Evolutionary conservation across 1,139 yeast genomes (phyloP).

Genomic region (Tardiomyces depauwii): DNA sequence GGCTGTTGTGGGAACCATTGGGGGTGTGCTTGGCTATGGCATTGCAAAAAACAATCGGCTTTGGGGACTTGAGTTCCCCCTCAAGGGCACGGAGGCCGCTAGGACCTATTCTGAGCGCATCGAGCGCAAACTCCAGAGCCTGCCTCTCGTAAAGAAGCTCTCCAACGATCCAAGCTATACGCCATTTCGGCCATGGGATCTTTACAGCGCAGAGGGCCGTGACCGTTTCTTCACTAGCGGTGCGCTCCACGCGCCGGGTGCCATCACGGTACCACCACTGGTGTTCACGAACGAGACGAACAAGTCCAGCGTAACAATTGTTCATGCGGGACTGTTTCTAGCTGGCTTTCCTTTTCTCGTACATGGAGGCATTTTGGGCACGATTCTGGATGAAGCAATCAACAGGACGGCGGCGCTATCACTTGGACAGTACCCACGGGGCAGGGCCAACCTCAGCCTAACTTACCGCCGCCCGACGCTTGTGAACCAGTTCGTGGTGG

Average conservation of each 20-base stretch:
- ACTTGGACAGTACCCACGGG: constrained; percentile 18
- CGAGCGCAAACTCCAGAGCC: not conserved
- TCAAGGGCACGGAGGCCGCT: not conserved
- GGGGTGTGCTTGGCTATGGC: too few species aligned
- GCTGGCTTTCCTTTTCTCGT: constrained; percentile 83
- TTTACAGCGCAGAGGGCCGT: not conserved
- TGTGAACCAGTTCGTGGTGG: constrained; percentile 67
- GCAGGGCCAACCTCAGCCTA: constrained; percentile 40
- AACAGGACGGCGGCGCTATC: constrained; percentile 43
- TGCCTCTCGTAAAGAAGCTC: not conserved
- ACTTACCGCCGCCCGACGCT: constrained; percentile 63
- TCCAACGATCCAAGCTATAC: not conserved
- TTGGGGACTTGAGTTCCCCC: not conserved
- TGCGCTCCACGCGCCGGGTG: constrained; percentile 48
- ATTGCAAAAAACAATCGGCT: not conserved
- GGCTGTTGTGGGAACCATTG: too few species aligned
- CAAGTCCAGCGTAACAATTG: constrained; percentile 44
- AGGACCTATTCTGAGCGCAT: not conserved
- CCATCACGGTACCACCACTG: constrained; percentile 62
- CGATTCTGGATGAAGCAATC: constrained; percentile 66
- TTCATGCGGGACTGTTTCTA: constrained; percentile 68
- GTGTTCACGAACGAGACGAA: constrained; percentile 47
- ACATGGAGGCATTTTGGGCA: constrained; percentile 86
- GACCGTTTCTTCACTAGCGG: not conserved
- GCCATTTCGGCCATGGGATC: not conserved